These are phyloP conservation scores for Fusarium cicatricum DNA, from an alignment of 2,329 filamentous ascomycete genomes.

Conservation along the genomic window DNA sequence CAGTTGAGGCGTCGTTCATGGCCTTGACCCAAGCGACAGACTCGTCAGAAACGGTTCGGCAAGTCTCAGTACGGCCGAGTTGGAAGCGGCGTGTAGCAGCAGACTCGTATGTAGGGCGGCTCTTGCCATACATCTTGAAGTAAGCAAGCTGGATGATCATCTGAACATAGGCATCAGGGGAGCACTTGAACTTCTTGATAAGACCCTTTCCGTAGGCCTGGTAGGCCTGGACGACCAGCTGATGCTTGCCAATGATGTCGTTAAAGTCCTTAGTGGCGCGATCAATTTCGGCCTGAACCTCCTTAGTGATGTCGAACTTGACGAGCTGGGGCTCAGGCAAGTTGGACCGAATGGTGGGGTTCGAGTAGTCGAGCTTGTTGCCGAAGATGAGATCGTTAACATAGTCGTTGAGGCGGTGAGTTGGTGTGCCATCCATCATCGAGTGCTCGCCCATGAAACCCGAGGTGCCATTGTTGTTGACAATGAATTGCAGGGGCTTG, in stretches of 20 bases:
- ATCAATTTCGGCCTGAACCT: conserved; percentile 80
- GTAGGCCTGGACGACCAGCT: conserved; percentile 93
- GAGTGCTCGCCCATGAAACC: conserved; percentile 99
- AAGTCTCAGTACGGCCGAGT: conserved; percentile 95
- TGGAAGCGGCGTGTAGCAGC: conserved; percentile 95
- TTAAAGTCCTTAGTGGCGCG: conserved; percentile 81
- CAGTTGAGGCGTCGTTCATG: conserved; percentile 74
- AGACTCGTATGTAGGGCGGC: conserved; percentile 96
- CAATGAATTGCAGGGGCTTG: conserved; percentile 96
- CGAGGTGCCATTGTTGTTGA: conserved; percentile 97
- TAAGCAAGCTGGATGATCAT: conserved; percentile 99
- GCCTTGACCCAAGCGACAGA: conserved; percentile 89
- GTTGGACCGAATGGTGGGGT: conserved; percentile 79
- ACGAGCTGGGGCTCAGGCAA: conserved; percentile 82
- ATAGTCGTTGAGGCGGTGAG: conserved; percentile 95
- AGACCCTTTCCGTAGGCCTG: conserved; percentile 97
- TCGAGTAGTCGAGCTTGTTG: conserved; percentile 91
- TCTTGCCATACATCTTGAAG: conserved; percentile 99
- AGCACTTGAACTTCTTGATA: conserved; percentile 99
- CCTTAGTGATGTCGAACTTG: conserved; percentile 78
- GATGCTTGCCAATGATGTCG: conserved; percentile 83
- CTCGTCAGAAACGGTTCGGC: conserved; percentile 89
- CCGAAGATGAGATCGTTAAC: conserved; percentile 91
- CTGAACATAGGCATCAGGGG: conserved; percentile 96
- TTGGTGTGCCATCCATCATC: conserved; percentile 99